phyloP scores from a whole-genome alignment of 106 monocot genomes.

The Narthecium ossifragum region DNA sequence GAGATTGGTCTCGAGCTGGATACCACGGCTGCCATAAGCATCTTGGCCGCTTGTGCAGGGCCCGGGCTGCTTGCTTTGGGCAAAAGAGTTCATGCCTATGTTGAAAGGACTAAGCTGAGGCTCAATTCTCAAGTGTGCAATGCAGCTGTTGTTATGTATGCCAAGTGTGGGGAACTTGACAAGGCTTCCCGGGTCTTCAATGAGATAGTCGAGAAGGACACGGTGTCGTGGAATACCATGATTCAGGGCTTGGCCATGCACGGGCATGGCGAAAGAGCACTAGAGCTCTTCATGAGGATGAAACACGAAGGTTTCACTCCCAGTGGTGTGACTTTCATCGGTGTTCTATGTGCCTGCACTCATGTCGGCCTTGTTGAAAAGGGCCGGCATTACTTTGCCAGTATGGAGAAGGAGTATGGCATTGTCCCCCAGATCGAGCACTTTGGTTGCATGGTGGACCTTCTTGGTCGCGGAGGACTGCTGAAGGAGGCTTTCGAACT shows the following conservation, averaged over 20 bases:
- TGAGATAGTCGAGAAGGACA: slow-evolving; percentile 30
- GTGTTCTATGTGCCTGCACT: slow-evolving; percentile 69
- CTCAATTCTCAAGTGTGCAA: slow-evolving; percentile 48
- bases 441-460: slow-evolving; percentile 77
- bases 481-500: slow-evolving; percentile 60
- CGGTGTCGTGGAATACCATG: slow-evolving; percentile 84
- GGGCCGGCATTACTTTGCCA: slow-evolving; percentile 37
- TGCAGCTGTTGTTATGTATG: slow-evolving; percentile 72
- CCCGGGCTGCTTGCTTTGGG: slow-evolving; percentile 65
- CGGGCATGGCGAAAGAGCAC: slow-evolving; percentile 56
- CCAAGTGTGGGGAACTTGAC: slow-evolving; percentile 63
- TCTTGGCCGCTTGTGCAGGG: slow-evolving; percentile 65
- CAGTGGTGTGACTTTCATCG: slow-evolving; percentile 62
- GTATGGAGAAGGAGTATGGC: slow-evolving; percentile 64
- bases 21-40: slow-evolving; percentile 37
- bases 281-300: slow-evolving; percentile 58
- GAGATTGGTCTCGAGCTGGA: slow-evolving; percentile 38
- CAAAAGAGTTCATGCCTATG: slow-evolving; percentile 41
- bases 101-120: slow-evolving; percentile 17
- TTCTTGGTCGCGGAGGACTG: slow-evolving; percentile 62
- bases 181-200: slow-evolving; percentile 50
- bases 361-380: slow-evolving; percentile 60
- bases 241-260: slow-evolving; percentile 65
- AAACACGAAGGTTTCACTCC: slow-evolving; percentile 43
- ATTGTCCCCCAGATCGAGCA: slow-evolving; percentile 76